Evolutionary conservation across 805 yeast species (phyloP), one percentile per base, ranked within the genome.

Genomic region (Priceomyces haplophilus): DNA sequence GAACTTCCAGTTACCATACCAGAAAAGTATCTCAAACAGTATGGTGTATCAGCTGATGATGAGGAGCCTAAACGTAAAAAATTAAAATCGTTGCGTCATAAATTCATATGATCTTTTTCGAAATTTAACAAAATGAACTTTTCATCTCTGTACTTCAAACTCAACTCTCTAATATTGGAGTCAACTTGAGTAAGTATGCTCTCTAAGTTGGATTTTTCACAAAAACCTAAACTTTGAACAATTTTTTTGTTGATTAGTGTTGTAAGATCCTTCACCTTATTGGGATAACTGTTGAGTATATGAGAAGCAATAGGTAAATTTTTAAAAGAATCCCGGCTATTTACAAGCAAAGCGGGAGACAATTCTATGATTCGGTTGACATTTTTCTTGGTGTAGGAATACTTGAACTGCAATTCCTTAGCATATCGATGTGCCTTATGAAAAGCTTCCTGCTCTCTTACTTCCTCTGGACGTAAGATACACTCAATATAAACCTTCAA

Each of bases 71-170:
- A 40, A 17, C 36, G 42, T 24, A 44, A 38, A 27, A 33, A 24
- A 43, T 11, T 29, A 13, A 23, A 19, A 15, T 17, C 23, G n/a
- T 15, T 35, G 18, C 15, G n/a, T 38, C 34, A 62, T 38, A 61
- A 43, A 42, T 60, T 61, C 34, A 65, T 40, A 48, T 62, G 60
- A 50, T 69, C 73, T 37, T 48, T 56, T 35, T 69, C 70, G 38
- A 62, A 67, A 46, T 68, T 68, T 13, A 67, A 53, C 51, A 70
- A 52, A 48, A 61, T 51, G 48, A 65, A 70, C 33, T 58, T 56
- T 25, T 60, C 62, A 45, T 69, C 73, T 42, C 56, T 49, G 36
- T 50, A 50, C 11, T 55, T 55, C 29, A 57, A 49, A 32, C 66
- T 56, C 34, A 70, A 59, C 13, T 42, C 43, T 13, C 43, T 53